A percentile compares a stretch with the other conserved stretches of the same genome.
Evolutionary conservation across 2,329 filamentous ascomycete genomes (phyloP).

Genomic region (Fusarium burgessii): DNA sequence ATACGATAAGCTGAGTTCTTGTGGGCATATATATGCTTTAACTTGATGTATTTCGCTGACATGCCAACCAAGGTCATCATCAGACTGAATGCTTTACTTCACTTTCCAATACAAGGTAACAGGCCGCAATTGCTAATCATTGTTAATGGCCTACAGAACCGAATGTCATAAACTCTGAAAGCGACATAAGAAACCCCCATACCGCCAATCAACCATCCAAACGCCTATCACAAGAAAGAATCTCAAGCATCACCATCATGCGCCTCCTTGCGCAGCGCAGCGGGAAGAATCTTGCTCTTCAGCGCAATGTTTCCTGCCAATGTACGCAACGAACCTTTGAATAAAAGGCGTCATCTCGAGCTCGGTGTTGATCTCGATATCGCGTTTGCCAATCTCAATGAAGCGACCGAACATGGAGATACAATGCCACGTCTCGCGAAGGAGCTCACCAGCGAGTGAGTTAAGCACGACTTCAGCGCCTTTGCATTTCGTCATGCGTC

Average conservation of each 20-base stretch:
- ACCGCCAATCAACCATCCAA: not conserved
- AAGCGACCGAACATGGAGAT: conserved; percentile 50
- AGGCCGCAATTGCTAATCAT: too few relatives aligned
- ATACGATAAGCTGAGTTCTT: too few relatives aligned
- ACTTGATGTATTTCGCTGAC: too few relatives aligned
- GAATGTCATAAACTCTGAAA: too few relatives aligned
- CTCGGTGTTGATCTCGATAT: conserved; percentile 39
- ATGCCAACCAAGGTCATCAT: too few relatives aligned
- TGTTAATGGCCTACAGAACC: too few relatives aligned
- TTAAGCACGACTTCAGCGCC: conserved; percentile 51
- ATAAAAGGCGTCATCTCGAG: conserved; percentile 52
- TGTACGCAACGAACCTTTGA: not conserved
- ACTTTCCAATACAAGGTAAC: too few relatives aligned
- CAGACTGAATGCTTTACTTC: too few relatives aligned
- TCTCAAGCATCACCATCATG: not conserved
- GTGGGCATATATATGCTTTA: too few relatives aligned
- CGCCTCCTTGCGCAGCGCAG: not conserved
- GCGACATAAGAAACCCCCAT: too few relatives aligned
- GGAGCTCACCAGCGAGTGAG: conserved; percentile 46
- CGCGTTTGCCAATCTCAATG: conserved; percentile 51
- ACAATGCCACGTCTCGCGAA: conserved; percentile 49
- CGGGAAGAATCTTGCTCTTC: conserved; percentile 1
- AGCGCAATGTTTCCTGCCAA: not conserved
- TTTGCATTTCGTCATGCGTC: conserved; percentile 34
- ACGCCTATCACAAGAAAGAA: not conserved